phyloP scores from a whole-genome alignment of 202 grass and related monocot genomes.

The Eragrostis tef region DNA sequence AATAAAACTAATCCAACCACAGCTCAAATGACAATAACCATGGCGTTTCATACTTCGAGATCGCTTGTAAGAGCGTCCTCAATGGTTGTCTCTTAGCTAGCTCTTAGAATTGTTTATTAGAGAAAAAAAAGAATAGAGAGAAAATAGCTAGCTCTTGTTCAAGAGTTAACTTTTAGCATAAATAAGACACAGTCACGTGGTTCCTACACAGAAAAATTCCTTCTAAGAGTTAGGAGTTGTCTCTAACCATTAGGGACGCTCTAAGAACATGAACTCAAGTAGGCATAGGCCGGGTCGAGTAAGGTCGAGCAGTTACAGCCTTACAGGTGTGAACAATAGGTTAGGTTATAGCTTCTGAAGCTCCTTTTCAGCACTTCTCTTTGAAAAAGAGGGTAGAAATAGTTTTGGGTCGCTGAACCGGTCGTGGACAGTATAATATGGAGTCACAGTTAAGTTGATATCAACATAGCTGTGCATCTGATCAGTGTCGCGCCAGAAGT shows the following conservation, averaged over 20 bases:
- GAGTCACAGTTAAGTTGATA: background rate
- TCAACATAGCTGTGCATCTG: background rate
- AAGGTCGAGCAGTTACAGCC: background rate
- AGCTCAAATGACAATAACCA: background rate
- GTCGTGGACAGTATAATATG: background rate
- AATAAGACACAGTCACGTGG: too few relatives aligned
- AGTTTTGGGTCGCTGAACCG: background rate
- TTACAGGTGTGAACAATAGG: background rate
- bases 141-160: too few relatives aligned
- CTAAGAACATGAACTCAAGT: too few relatives aligned
- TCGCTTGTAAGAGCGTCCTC: background rate
- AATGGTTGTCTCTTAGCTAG: too few relatives aligned
- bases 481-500: background rate
- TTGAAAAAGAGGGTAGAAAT: background rate
- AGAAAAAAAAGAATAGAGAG: too few relatives aligned
- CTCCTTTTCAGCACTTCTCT: background rate
- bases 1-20: background rate
- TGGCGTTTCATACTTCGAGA: background rate
- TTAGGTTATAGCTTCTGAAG: background rate
- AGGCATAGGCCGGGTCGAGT: background rate
- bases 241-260: too few relatives aligned
- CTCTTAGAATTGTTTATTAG: too few relatives aligned
- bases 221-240: too few relatives aligned
- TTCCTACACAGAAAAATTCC: too few relatives aligned
- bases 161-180: too few relatives aligned